phyloP scores from a whole-genome alignment of 352 stramenopile species.

The Phytophthora pluvialis region DNA sequence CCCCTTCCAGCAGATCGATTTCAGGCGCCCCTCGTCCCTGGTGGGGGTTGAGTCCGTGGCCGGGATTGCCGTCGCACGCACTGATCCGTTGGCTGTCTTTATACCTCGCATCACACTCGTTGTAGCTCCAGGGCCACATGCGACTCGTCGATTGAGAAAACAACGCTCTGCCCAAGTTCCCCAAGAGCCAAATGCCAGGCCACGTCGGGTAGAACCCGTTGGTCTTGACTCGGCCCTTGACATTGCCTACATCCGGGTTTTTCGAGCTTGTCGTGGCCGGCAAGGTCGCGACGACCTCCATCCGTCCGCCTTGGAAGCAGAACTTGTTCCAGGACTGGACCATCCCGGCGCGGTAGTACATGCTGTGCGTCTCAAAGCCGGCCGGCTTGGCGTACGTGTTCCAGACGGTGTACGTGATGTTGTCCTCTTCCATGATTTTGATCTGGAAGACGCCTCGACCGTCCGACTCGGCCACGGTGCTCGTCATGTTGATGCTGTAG shows the following conservation, averaged over 20 bases:
- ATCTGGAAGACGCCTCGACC: conserved; percentile 45
- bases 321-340: conserved; percentile 94
- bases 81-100: conserved; percentile 52
- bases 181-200: conserved; percentile 96
- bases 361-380: conserved; percentile 41
- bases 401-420: conserved; percentile 54
- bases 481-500: conserved; percentile 87
- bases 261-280: conserved; percentile 75
- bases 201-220: conserved; percentile 82
- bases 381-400: conserved; percentile 52
- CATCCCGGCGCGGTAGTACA: conserved; percentile 81
- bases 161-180: conserved; percentile 94
- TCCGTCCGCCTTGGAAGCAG: conserved; percentile 91
- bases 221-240: conserved; percentile 38
- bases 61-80: conserved; percentile 91
- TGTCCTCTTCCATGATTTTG: conserved; percentile 42
- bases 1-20: conserved; percentile 95
- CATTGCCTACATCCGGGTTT: conserved; percentile 64
- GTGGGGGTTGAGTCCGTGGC: conserved; percentile 89
- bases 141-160: conserved; percentile 93
- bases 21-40: conserved; percentile 91
- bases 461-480: conserved; percentile 44
- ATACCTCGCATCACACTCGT: conserved; percentile 76
- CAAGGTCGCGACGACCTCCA: conserved; percentile 91
- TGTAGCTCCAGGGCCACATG: conserved; percentile 96